phyloP scores from a whole-genome alignment of 352 stramenopile species.

The Achlya hypogyna region DNA sequence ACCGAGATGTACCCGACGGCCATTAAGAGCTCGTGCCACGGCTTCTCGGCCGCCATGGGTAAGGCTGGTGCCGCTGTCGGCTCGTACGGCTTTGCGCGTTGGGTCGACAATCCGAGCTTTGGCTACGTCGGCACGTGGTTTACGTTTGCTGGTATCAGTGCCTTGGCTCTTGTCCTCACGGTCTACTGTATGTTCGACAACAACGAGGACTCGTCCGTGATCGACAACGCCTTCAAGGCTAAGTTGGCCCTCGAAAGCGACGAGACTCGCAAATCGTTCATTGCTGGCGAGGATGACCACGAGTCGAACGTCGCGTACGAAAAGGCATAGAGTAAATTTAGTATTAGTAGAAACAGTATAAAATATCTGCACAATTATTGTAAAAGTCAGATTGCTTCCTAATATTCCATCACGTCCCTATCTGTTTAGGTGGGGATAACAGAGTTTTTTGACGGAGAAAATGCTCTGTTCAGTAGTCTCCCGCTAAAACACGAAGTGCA shows the following conservation, averaged over 20 bases:
- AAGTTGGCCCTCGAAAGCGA: background rate
- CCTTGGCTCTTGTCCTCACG: constrained; percentile 37
- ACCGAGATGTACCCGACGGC: constrained; percentile 74
- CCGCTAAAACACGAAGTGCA: no score
- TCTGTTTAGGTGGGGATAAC: no score
- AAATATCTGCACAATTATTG: no score
- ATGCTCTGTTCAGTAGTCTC: no score
- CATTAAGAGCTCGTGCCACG: constrained; percentile 79
- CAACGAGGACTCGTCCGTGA: constrained; percentile 31
- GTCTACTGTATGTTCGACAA: constrained; percentile 61
- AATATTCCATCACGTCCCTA: no score
- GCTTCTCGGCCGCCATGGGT: no score
- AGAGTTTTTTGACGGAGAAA: no score
- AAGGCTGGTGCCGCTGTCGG: constrained; percentile 74
- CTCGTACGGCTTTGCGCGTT: constrained; percentile 55
- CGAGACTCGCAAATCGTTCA: background rate
- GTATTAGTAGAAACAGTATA: no score
- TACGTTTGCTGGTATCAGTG: constrained; percentile 41
- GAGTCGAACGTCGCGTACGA: background rate
- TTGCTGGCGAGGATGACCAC: background rate
- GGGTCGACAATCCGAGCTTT: constrained; percentile 43
- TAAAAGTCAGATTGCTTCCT: no score
- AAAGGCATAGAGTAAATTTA: no score
- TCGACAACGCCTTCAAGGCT: background rate
- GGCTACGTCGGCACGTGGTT: constrained; percentile 50